Base-by-base conservation (phyloP, 73 alveolate genomes). In the Durusdinium trenchii region DNA sequence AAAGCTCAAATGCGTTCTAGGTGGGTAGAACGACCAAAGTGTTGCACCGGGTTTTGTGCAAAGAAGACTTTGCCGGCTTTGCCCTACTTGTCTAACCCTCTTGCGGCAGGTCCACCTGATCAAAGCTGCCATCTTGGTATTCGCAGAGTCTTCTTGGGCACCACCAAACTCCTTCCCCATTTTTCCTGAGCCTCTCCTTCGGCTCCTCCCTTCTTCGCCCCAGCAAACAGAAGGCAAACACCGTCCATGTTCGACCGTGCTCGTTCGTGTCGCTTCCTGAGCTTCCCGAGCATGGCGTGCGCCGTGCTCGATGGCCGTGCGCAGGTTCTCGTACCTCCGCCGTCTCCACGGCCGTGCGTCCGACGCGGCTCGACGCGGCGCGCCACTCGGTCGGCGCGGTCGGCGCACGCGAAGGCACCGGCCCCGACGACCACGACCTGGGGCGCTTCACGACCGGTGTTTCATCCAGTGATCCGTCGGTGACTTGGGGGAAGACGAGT, bases 371-470 rank as follows among this genome's bases (percentile, higher is more conserved):
- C 3, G 35, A 40, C n/a, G 36, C 36, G 40, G 61, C 43, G 60
- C 36, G 54, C 9, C 46, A 5, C 26, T 71, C 36, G 23, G 30
- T 30, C 40, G 50, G 50, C 85, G n/a, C 6, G 85, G 43, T 35
- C 30, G 67, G 95, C 83, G 96, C 86, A 89, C 96, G 96, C 96
- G 42, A 89, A 89, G 61, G 96, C 96, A 7, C 96, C 96, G 10
- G 96, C 96, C n/a, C 96, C 96, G 30, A 89, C 69, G 3, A 89
- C 96, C 47, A 89, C 28, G 96, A 89, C 96, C 96, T 89, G 35
- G 38, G 43, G 78, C 60, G 32, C 10, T 64, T 43, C 67, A 28
- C 16, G 42, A 40, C 52, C 35, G 1, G 42, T 26, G 18, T 10
- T 64, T 40, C 45, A 40, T 6, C 3, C 42, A 79, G 40, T 47